Conservation (phyloP, 495 filamentous ascomycete species). For the Tetracladium setigerum region DNA sequence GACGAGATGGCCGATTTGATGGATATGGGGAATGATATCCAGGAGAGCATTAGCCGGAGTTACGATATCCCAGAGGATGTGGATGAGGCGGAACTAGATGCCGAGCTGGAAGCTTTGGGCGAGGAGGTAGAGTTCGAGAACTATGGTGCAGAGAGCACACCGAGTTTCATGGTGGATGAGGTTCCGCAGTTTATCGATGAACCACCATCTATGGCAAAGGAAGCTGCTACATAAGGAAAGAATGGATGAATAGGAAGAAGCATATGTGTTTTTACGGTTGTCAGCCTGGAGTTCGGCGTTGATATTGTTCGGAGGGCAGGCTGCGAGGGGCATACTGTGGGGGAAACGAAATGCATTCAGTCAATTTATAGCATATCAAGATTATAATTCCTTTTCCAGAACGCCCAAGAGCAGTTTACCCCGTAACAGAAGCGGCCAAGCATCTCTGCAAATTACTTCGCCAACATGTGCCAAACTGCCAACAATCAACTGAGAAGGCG, state of each 20-base stretch:
- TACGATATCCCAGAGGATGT: slow-evolving; percentile 98
- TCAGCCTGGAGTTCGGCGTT: not conserved
- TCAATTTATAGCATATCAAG: no score
- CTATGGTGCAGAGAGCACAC: slow-evolving; percentile 53
- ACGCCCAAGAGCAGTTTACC: no score
- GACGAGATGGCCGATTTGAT: slow-evolving; percentile 98
- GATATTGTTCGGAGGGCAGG: not conserved
- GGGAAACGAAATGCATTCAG: not conserved
- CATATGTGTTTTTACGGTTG: not conserved
- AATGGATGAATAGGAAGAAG: not conserved
- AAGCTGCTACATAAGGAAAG: slow-evolving; percentile 51
- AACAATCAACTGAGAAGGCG: no score
- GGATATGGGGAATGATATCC: slow-evolving; percentile 97
- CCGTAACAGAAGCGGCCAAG: no score
- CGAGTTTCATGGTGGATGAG: slow-evolving; percentile 85
- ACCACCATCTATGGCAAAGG: slow-evolving; percentile 52
- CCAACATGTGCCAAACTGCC: no score
- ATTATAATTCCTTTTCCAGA: no score
- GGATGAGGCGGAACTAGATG: slow-evolving; percentile 95
- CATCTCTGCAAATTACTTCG: no score
- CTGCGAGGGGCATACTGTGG: not conserved
- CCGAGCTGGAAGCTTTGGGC: slow-evolving; percentile 89
- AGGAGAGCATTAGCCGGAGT: slow-evolving; percentile 86
- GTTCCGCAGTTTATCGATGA: slow-evolving; percentile 87
- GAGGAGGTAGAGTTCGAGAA: slow-evolving; percentile 78